Base-by-base conservation (phyloP, 2,329 filamentous ascomycete species). In the Fusarium torulosum region DNA sequence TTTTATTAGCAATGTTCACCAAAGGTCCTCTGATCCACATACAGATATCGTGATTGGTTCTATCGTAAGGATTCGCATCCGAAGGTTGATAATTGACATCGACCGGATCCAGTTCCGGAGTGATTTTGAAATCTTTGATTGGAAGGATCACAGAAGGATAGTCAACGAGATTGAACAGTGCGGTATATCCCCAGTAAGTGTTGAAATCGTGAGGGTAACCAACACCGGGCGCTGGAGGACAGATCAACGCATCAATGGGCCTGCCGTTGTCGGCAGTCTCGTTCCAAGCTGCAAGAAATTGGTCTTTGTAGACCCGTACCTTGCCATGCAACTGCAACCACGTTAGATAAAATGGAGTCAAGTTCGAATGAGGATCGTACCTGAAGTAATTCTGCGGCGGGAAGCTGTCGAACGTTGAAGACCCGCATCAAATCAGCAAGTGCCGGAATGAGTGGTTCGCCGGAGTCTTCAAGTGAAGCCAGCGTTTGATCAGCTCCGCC, bases 121-220 rank as follows among this genome's bases (percentile, higher is more conserved):
- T 38, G 21, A 59, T 19, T 3, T 42, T 55, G n/a, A 64, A 42
- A 1, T 29, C 29, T 0, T 25, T 10, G 7, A 64, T 9, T 1
- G 62, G 62, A 6, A 66, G 7, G 9, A 63, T 42, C 3, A 25
- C 13, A 13, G 56, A 40, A 35, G 63, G 63, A 13, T 66, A 66
- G 19, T 66, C 63, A 5, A 66, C 19, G 3, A 67, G 11, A 15
- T 67, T 67, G 6, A 53, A 62, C 13, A 67, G 10, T 0, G 42
- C 44, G 0, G 52, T 66, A 2, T 66, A 67, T 38, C 61, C 63
- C 61, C 61, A 66, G 35, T 58, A 67, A 9, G 55, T 42, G 3
- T 57, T 56, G n/a, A 54, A 66, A 10, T 63, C 58, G 13, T 67
- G 62, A 8, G 64, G 53, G 13, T 50, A 47, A 11, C 51, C 47